Evolutionary conservation across 805 yeast species (phyloP).

Genomic region (Zygoascus ofunaensis): DNA sequence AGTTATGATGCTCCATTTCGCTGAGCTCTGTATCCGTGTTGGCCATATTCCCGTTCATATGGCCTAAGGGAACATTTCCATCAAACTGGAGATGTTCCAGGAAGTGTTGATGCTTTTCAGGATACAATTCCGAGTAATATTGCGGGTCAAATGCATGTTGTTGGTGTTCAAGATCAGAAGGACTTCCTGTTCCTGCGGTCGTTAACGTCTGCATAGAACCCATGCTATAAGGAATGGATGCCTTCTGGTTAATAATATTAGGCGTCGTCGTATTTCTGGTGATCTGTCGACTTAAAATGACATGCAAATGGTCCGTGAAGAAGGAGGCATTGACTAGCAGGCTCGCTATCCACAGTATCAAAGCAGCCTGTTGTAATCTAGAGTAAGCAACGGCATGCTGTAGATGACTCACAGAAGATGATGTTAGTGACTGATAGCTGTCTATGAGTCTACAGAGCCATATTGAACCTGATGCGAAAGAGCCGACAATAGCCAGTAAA

Average conservation of each 20-base stretch:
- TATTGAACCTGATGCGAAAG: neutral
- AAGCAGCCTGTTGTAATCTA: neutral
- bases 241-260: neutral
- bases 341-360: neutral
- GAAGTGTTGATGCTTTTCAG: too few relatives aligned
- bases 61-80: neutral
- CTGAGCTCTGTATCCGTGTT: neutral
- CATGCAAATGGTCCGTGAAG: neutral
- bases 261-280: neutral
- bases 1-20: too few relatives aligned
- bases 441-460: neutral
- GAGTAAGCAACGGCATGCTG: neutral
- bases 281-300: neutral
- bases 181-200: too few relatives aligned
- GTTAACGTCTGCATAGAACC: neutral
- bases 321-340: neutral
- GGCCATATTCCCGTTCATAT: neutral
- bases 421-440: too few relatives aligned
- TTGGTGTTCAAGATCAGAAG: too few relatives aligned
- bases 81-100: too few relatives aligned
- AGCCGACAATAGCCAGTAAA: neutral
- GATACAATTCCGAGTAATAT: too few relatives aligned
- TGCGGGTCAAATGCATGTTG: too few relatives aligned
- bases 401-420: neutral
- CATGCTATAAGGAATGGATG: constrained; percentile 1